Base-by-base conservation (phyloP, 805 yeast genomes). In the Candida boleticola region DNA sequence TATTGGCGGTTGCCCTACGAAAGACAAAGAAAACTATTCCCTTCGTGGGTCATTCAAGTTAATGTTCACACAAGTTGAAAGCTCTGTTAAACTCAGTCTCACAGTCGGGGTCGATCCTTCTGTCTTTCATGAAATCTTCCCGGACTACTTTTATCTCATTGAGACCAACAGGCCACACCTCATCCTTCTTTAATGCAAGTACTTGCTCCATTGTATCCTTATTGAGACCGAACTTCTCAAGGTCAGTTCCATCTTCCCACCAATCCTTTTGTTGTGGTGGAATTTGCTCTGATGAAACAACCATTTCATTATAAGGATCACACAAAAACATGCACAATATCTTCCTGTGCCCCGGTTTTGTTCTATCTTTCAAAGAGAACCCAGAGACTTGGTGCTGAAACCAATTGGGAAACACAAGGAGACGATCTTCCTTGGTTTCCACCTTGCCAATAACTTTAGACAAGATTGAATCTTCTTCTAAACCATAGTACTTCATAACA, bases 331-430 rank as follows among this genome's bases (percentile, higher is more conserved):
- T 66, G 39, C 73, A 66, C 39, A 70, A 49, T 21, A 70, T 68
- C 44, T 65, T 65, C 22, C 74, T 49, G 45, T 59, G 61, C 2
- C 75, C 75, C 0, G 59, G 54, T 41, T 60, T 68, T 5, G 64
- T 39, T 42, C 51, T 51, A 45, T 70, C 74, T 7, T 39, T 37
- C 47, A 70, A 60, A 40, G 61, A 59, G 49, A 70, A 70, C 5
- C 63, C 55, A 41, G 62, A 66, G 6, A 70, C 74, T 39, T 61
- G 66, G 45, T 68, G 73, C 45, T 69, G 75, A 38, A 42, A 61
- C 7, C 41, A 39, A 47, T 64, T 64, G 10, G 70, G 68, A 43
- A 64, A 64, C 7, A 64, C 51, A 11, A 63, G 38, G n/a, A 61
- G 38, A 2, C 58, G 40, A 29, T 52, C 60, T 36, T 60, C 53